Conservation (phyloP, 2,329 filamentous ascomycete genomes). For the Triangularia verruculosa region DNA sequence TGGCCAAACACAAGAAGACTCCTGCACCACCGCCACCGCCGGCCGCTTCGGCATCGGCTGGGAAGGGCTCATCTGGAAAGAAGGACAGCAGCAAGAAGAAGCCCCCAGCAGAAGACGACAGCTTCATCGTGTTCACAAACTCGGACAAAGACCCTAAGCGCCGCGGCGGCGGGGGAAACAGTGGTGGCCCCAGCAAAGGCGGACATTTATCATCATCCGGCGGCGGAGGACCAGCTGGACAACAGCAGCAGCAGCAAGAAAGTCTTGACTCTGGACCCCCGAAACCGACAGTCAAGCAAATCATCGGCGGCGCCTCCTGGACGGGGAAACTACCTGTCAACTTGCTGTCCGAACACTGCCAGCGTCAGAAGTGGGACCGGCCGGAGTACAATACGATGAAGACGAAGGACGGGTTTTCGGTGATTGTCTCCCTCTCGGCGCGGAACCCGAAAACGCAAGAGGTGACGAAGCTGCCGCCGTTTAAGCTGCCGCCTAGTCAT, state of each 20-base stretch:
- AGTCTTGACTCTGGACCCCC: conserved; percentile 40
- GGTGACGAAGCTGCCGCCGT: conserved; percentile 69
- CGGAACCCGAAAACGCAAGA: conserved; percentile 82
- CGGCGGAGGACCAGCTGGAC: too few species aligned
- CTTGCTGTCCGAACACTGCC: conserved; percentile 88
- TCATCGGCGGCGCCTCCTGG: conserved; percentile 95
- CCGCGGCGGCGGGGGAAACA: conserved; percentile 34
- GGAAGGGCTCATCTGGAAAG: conserved; percentile 22
- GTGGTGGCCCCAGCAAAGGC: conserved; percentile 20
- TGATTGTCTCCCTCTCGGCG: conserved; percentile 73
- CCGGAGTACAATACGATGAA: conserved; percentile 85
- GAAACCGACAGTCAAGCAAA: conserved; percentile 66
- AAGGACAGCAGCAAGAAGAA: conserved; percentile 36
- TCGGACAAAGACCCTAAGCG: conserved; percentile 52
- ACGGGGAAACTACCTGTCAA: conserved; percentile 96
- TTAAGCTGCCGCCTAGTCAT: conserved; percentile 74
- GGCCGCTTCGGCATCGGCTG: conserved; percentile 28
- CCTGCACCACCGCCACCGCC: conserved; percentile 42
- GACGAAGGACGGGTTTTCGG: conserved; percentile 70
- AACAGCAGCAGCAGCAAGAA: conserved; percentile 17
- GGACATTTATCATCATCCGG: conserved; percentile 20
- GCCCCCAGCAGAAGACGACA: conserved; percentile 39
- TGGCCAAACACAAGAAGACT: conserved; percentile 55
- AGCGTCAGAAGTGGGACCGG: conserved; percentile 92
- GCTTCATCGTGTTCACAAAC: conserved; percentile 57